Conservation (phyloP, 2,329 filamentous ascomycete species). For the Phyllosticta citriasiana region DNA sequence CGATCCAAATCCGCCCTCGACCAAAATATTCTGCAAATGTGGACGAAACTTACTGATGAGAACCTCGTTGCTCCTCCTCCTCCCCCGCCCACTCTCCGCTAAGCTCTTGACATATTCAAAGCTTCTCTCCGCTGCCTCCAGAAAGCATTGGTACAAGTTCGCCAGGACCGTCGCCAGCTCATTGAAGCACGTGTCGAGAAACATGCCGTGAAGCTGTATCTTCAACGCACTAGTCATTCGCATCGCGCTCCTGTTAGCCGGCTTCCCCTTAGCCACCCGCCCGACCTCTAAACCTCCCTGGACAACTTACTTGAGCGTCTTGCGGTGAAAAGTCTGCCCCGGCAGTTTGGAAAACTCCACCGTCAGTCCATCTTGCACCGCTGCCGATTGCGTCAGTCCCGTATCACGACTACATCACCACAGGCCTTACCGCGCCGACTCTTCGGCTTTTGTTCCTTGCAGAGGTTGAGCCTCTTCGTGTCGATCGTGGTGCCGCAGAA, state of each 20-base stretch:
- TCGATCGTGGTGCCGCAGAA: constrained; percentile 81
- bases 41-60: constrained; percentile 43
- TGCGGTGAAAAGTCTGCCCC: constrained; percentile 70
- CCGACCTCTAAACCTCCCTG: neutral
- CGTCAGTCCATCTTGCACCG: constrained; percentile 62
- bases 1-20: constrained; percentile 12
- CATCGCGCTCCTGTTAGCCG: neutral
- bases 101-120: constrained; percentile 54
- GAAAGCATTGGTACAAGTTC: constrained; percentile 68
- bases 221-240: constrained; percentile 52
- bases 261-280: neutral
- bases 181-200: constrained; percentile 74
- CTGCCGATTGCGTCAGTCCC: constrained; percentile 22
- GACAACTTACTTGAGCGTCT: constrained; percentile 53
- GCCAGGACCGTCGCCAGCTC: constrained; percentile 53
- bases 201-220: constrained; percentile 75
- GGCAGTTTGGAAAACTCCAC: constrained; percentile 64
- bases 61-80: constrained; percentile 49
- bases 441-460: constrained; percentile 53
- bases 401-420: constrained; percentile 12
- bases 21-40: neutral
- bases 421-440: constrained; percentile 37
- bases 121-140: constrained; percentile 67
- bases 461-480: constrained; percentile 62
- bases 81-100: constrained; percentile 27